phyloP scores from a whole-genome alignment of 257 asterid genomes.

The Hygrophila difformis region DNA sequence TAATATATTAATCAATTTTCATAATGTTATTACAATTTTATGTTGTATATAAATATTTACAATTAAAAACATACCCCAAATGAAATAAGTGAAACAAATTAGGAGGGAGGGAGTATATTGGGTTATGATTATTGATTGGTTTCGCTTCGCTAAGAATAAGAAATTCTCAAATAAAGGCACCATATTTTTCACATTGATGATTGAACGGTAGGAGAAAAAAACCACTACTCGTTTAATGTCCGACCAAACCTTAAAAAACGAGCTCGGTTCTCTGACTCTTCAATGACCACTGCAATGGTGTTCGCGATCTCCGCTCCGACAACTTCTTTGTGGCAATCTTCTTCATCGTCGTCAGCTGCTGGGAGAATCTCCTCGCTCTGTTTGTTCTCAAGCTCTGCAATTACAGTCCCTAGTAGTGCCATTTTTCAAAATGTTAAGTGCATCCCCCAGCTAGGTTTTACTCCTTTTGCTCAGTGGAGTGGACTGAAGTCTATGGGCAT shows the following conservation, averaged over 20 bases:
- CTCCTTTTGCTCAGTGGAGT: conserved; percentile 55
- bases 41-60: no score
- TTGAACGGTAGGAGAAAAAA: no score
- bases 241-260: conserved; percentile 18
- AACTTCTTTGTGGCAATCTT: conserved; percentile 25
- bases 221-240: conserved; percentile 27
- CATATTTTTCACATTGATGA: no score
- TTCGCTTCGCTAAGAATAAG: no score
- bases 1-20: no score
- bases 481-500: conserved; percentile 51
- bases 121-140: no score
- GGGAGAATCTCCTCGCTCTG: conserved; percentile 18
- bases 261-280: conserved; percentile 21
- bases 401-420: conserved; percentile 36
- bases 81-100: no score
- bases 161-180: no score
- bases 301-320: conserved; percentile 41
- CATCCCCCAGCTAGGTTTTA: conserved; percentile 44
- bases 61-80: no score
- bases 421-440: conserved; percentile 31
- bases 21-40: no score
- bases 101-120: no score
- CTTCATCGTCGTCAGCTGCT: conserved; percentile 22
- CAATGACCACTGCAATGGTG: conserved; percentile 33
- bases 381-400: conserved; percentile 27